phyloP scores from a whole-genome alignment of 2,329 filamentous ascomycete species.

The Exophiala phaeomuriformis region DNA sequence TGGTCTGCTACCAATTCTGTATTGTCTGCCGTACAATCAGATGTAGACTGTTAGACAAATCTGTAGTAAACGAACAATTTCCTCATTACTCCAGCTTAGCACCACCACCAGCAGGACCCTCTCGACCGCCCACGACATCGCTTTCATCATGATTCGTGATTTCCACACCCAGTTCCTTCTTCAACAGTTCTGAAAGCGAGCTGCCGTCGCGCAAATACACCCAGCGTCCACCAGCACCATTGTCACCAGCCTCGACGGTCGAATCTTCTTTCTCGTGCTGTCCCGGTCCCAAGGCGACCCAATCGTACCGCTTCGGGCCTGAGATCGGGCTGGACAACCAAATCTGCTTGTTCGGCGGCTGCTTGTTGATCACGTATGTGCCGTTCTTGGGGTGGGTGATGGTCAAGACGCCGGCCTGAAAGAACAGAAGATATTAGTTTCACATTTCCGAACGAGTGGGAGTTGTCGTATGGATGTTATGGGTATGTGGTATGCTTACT shows the following conservation, averaged over 20 bases:
- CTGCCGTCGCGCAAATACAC: conserved; percentile 79
- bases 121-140: conserved; percentile 10
- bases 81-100: conserved; percentile 1
- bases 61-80: background rate
- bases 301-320: conserved; percentile 91
- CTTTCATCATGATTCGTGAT: conserved; percentile 33
- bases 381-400: conserved; percentile 60
- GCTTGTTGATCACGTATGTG: conserved; percentile 95
- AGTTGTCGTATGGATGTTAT: background rate
- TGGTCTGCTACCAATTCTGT: too few relatives aligned
- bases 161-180: conserved; percentile 66
- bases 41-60: background rate
- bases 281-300: conserved; percentile 63
- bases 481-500: conserved; percentile 45
- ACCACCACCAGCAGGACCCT: conserved; percentile 16
- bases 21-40: too few relatives aligned
- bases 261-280: conserved; percentile 75
- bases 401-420: conserved; percentile 76
- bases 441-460: background rate
- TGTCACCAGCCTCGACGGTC: conserved; percentile 33
- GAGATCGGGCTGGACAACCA: conserved; percentile 90
- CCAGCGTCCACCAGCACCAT: conserved; percentile 59
- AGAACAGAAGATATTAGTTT: background rate
- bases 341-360: conserved; percentile 94
- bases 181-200: conserved; percentile 64